Evolutionary conservation across 1,284 basidiomycete species (phyloP).

Genomic region (Clitocybe nebularis): DNA sequence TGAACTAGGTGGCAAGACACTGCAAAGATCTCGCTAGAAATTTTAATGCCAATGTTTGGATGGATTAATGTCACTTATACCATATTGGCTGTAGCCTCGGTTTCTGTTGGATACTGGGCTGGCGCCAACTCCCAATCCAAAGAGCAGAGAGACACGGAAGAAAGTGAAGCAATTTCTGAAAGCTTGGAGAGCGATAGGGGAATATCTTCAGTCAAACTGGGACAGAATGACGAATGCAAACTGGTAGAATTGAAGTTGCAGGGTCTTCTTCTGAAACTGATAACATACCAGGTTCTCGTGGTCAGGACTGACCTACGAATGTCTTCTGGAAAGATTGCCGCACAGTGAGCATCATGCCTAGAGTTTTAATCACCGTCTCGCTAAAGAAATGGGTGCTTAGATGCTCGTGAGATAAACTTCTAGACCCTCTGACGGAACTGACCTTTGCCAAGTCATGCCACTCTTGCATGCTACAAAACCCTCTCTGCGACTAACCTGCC

Average conservation of each 20-base stretch:
- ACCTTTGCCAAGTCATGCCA: slow-evolving; percentile 68
- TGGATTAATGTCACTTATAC: too few relatives aligned
- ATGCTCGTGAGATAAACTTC: slow-evolving; percentile 58
- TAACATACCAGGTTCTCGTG: slow-evolving; percentile 53
- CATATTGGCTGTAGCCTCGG: slow-evolving; percentile 22
- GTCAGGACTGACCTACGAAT: slow-evolving; percentile 74
- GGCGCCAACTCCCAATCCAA: slow-evolving; percentile 22
- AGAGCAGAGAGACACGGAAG: too few relatives aligned
- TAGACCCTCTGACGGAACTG: too few relatives aligned
- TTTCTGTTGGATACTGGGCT: slow-evolving; percentile 30
- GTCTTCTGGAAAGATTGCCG: slow-evolving; percentile 68
- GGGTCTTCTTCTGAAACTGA: slow-evolving; percentile 10
- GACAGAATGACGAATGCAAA: slow-evolving; percentile 62
- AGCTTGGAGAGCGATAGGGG: slow-evolving; percentile 20
- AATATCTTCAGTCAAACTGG: slow-evolving; percentile 39
- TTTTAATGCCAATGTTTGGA: too few relatives aligned
- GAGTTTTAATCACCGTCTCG: too few relatives aligned
- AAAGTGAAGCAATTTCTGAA: too few relatives aligned
- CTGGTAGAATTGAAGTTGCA: slow-evolving; percentile 37
- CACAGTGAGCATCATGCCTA: slow-evolving; percentile 55
- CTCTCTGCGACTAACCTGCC: slow-evolving; percentile 66
- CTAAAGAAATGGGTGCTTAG: too few relatives aligned
- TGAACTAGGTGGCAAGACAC: too few relatives aligned
- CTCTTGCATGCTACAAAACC: slow-evolving; percentile 86
- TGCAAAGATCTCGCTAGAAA: too few relatives aligned